phyloP scores from a whole-genome alignment of 2,329 filamentous ascomycete genomes.

The Aspergillus costaricaensis region DNA sequence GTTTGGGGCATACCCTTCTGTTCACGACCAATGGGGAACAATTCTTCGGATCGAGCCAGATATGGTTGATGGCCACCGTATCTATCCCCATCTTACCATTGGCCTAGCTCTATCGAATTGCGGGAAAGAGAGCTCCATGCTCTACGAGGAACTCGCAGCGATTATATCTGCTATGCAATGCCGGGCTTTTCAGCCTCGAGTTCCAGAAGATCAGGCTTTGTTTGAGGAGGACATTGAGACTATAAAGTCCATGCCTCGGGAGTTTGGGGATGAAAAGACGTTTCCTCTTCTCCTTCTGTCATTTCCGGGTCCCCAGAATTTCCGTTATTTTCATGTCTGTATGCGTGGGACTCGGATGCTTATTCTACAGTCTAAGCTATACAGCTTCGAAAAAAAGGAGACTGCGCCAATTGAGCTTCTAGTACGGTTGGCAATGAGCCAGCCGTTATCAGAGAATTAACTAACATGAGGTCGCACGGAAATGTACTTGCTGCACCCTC shows the following conservation, averaged over 20 bases:
- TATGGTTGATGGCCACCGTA: neutral
- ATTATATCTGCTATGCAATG: constrained; percentile 1
- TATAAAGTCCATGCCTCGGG: neutral
- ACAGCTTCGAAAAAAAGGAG: neutral
- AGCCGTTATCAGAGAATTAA: no score
- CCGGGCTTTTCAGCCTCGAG: neutral
- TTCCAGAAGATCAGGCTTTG: neutral
- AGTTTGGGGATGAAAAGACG: neutral
- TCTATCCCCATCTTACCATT: neutral
- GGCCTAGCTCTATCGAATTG: neutral
- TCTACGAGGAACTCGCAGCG: neutral
- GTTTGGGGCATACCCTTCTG: neutral
- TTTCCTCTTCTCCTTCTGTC: neutral
- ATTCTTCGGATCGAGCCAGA: neutral
- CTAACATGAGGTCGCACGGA: no score
- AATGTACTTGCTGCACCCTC: no score
- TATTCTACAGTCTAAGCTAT: neutral
- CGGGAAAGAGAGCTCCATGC: neutral
- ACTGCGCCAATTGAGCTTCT: neutral
- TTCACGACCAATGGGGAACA: neutral
- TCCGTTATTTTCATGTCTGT: neutral
- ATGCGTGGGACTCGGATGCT: neutral
- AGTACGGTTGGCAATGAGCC: no score
- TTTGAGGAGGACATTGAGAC: neutral
- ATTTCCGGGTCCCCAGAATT: neutral